Percentiles rank a stretch among this genome's conserved stretches.
Conservation (phyloP, 192 early-diverging fungal species). For the Fimicolochytrium jonesii region DNA sequence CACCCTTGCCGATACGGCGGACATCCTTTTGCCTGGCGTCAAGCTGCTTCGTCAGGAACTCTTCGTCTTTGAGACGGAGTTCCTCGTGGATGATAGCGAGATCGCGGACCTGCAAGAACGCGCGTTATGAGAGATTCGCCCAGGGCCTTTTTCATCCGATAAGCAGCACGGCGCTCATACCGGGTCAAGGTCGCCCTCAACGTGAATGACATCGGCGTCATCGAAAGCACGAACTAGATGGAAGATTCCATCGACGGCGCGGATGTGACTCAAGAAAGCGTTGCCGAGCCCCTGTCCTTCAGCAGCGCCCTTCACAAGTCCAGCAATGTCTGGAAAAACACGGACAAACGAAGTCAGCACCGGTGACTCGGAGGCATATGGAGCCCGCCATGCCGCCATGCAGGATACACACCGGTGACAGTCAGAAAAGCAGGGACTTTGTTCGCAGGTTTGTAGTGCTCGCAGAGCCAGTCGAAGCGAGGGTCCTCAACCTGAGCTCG, state of each 20-base stretch:
- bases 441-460: conserved; percentile 55
- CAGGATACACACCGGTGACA: too few relatives aligned
- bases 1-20: conserved; percentile 64
- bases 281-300: conserved; percentile 68
- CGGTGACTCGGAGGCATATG: too few relatives aligned
- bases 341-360: too few relatives aligned
- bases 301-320: conserved; percentile 77
- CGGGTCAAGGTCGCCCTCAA: conserved; percentile 62
- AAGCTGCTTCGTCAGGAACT: conserved; percentile 63
- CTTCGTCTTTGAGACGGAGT: conserved; percentile 91
- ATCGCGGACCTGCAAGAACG: conserved; percentile 84
- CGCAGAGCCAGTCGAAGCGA: conserved; percentile 76
- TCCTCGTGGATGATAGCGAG: conserved; percentile 95
- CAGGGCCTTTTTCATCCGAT: too few relatives aligned
- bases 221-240: conserved; percentile 69
- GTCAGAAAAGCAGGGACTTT: conserved; percentile 74
- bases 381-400: too few relatives aligned
- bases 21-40: conserved; percentile 68
- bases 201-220: conserved; percentile 87
- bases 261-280: conserved; percentile 90
- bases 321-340: too few relatives aligned
- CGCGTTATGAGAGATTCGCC: too few relatives aligned
- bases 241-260: conserved; percentile 57
- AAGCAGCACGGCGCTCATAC: too few relatives aligned
- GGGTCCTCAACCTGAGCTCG: conserved; percentile 80